Percentiles rank a stretch among this genome's conserved stretches.
phyloP scores from a whole-genome alignment of 2,329 filamentous ascomycete genomes.

The Fusarium napiforme region DNA sequence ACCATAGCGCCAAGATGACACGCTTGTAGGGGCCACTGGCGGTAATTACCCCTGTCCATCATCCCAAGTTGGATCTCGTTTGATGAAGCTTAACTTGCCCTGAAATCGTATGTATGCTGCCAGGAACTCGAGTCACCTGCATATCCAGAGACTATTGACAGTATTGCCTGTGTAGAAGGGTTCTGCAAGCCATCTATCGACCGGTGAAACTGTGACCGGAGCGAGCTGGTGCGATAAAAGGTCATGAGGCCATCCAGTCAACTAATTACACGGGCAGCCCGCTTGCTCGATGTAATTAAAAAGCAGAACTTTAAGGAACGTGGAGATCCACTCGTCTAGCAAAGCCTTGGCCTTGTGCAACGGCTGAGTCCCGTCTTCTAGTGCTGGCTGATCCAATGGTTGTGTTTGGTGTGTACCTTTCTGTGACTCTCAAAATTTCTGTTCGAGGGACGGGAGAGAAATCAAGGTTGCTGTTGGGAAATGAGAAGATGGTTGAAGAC shows the following conservation, averaged over 20 bases:
- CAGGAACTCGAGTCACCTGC: not conserved
- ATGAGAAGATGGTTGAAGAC: not conserved
- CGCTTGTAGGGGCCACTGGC: constrained; percentile 29
- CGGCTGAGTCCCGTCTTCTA: constrained; percentile 35
- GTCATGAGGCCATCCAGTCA: constrained; percentile 25
- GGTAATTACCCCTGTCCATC: constrained; percentile 32
- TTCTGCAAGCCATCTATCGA: constrained; percentile 19
- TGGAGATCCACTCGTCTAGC: constrained; percentile 38
- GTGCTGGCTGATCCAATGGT: constrained; percentile 33
- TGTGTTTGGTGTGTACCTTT: constrained; percentile 19
- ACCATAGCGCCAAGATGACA: constrained; percentile 35
- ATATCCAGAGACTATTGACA: constrained; percentile 1
- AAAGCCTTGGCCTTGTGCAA: constrained; percentile 33
- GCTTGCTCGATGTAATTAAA: constrained; percentile 43
- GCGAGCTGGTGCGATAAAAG: constrained; percentile 10
- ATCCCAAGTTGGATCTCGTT: constrained; percentile 23
- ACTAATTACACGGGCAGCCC: constrained; percentile 37
- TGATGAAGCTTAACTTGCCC: constrained; percentile 28
- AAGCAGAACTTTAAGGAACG: constrained; percentile 41
- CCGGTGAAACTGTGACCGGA: not conserved
- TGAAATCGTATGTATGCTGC: not conserved
- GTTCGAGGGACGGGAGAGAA: not conserved
- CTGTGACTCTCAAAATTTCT: constrained; percentile 33
- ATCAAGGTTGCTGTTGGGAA: not conserved
- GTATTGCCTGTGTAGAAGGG: not conserved